Conservation (phyloP, 768 basidiomycete species). For the Hysterangium stoloniferum region DNA sequence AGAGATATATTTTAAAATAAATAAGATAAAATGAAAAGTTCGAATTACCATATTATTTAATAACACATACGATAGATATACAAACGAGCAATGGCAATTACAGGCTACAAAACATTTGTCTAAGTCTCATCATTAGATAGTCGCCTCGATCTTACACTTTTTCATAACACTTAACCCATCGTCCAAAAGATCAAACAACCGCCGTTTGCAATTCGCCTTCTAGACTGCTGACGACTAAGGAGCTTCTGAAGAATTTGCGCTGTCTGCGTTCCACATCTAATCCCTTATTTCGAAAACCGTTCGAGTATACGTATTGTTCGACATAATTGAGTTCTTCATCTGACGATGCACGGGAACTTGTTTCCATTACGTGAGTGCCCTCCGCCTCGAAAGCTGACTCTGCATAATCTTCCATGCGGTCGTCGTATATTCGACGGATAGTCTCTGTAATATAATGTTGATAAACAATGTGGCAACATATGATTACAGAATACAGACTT, state of each 20-base stretch:
- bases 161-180: no score
- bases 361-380: not conserved
- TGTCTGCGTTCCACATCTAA: not conserved
- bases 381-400: not conserved
- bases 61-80: no score
- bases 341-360: not conserved
- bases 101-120: no score
- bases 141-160: no score
- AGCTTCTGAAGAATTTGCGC: not conserved
- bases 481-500: not conserved
- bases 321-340: not conserved
- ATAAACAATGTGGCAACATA: not conserved
- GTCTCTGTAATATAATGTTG: not conserved
- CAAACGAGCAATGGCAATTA: no score
- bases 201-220: no score
- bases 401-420: not conserved
- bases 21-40: no score
- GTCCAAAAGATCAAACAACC: no score
- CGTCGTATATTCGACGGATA: conserved; percentile 1
- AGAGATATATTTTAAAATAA: no score
- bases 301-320: not conserved
- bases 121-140: no score
- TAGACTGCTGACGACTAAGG: not conserved
- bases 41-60: no score
- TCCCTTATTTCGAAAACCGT: not conserved